Conservation (phyloP, 345 rosid genomes). For the Passiflora organensis region DNA sequence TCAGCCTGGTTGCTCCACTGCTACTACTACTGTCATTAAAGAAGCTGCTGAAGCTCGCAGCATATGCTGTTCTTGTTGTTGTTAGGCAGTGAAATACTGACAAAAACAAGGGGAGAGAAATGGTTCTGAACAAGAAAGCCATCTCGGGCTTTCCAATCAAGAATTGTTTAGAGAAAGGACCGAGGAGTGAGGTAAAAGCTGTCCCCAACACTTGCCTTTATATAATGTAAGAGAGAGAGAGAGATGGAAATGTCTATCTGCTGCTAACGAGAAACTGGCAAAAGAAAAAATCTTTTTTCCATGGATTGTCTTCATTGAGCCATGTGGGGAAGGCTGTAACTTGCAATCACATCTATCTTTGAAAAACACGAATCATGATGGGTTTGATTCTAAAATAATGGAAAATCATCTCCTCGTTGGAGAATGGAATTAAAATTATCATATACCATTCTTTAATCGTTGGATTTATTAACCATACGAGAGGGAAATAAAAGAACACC, state of each 20-base stretch:
- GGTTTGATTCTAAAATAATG: slow-evolving; percentile 23
- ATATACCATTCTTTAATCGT: no score
- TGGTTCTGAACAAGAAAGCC: slow-evolving; percentile 24
- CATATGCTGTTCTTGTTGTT: slow-evolving; percentile 5
- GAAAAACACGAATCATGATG: slow-evolving; percentile 24
- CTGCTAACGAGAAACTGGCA: neutral
- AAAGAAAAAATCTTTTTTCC: slow-evolving; percentile 8
- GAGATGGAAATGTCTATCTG: neutral
- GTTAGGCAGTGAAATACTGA: neutral
- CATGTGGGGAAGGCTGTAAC: slow-evolving; percentile 33
- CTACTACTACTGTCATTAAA: neutral
- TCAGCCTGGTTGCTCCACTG: neutral
- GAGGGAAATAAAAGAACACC: no score
- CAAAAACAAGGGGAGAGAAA: slow-evolving; percentile 19
- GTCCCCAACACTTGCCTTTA: slow-evolving; percentile 14
- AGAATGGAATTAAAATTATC: no score
- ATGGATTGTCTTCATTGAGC: slow-evolving; percentile 10
- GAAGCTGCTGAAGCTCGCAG: slow-evolving; percentile 2
- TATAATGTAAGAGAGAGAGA: slow-evolving; percentile 12
- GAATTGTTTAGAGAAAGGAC: slow-evolving; percentile 5
- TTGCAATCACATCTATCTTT: slow-evolving; percentile 10
- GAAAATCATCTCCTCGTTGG: neutral
- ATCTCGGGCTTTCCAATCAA: slow-evolving; percentile 25
- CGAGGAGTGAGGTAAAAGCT: slow-evolving; percentile 21
- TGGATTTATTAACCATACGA: no score